phyloP scores from a whole-genome alignment of 2,329 filamentous ascomycete genomes.

The Didymella pinodella region DNA sequence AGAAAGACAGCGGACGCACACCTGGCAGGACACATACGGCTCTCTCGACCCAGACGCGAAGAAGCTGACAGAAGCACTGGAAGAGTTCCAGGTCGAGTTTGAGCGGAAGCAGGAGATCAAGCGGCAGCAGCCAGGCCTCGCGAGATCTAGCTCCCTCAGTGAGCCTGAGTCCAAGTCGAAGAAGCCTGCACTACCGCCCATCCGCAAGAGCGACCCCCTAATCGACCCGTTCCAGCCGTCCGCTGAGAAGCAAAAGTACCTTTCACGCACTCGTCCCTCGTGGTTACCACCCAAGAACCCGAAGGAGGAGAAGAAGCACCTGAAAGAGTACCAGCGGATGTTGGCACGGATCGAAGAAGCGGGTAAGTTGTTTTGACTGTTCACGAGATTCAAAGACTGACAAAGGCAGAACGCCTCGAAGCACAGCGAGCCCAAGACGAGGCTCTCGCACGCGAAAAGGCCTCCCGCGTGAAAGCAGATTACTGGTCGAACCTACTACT shows the following conservation, averaged over 20 bases:
- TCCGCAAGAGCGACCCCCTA: conserved; percentile 79
- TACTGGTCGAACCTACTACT: conserved; percentile 82
- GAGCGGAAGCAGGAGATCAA: conserved; percentile 61
- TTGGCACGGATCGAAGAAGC: conserved; percentile 70
- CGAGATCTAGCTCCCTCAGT: conserved; percentile 42
- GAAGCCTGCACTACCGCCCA: conserved; percentile 63
- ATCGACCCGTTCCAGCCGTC: conserved; percentile 85
- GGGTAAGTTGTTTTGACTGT: conserved; percentile 49
- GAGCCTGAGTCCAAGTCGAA: conserved; percentile 58
- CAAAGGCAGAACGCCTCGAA: conserved; percentile 41
- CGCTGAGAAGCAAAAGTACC: conserved; percentile 84
- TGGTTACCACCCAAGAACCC: conserved; percentile 89
- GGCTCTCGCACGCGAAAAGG: conserved; percentile 59
- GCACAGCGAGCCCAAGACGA: conserved; percentile 57
- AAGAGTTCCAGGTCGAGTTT: conserved; percentile 75
- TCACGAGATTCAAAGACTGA: conserved; percentile 20
- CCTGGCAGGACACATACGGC: conserved; percentile 75
- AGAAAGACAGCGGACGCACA: conserved; percentile 67
- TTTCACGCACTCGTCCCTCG: conserved; percentile 78
- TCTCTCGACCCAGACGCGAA: conserved; percentile 77
- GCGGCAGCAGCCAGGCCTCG: conserved; percentile 55
- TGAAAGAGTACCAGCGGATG: conserved; percentile 87
- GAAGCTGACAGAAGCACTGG: conserved; percentile 79
- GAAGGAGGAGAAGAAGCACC: conserved; percentile 86
- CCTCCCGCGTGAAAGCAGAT: conserved; percentile 58